phyloP scores from a whole-genome alignment of 805 yeast genomes.

The Candida rishiriensis region DNA sequence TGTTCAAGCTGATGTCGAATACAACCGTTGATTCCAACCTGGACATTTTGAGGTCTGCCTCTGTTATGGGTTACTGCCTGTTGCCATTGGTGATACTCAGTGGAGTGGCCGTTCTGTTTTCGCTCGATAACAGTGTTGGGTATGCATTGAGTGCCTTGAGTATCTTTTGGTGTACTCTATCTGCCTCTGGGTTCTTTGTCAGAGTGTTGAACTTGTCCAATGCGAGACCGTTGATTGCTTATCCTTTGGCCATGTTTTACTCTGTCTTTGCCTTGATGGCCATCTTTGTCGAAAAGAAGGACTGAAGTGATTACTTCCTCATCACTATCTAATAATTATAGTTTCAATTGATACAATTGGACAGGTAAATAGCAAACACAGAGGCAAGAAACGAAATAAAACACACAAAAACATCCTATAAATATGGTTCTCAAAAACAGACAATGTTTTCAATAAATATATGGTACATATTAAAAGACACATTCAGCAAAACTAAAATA shows the following conservation, averaged over 20 bases:
- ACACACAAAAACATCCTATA: no score
- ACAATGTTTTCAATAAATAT: not conserved
- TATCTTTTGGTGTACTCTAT: slow-evolving; percentile 86
- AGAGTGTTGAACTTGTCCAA: slow-evolving; percentile 77
- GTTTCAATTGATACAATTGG: no score
- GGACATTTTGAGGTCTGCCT: slow-evolving; percentile 69
- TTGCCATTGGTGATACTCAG: slow-evolving; percentile 81
- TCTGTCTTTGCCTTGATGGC: slow-evolving; percentile 95
- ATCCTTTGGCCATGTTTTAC: slow-evolving; percentile 88
- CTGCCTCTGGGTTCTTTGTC: slow-evolving; percentile 91
- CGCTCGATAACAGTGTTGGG: slow-evolving; percentile 71
- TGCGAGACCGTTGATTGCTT: slow-evolving; percentile 87
- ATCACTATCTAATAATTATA: no score
- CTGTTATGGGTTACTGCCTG: slow-evolving; percentile 90
- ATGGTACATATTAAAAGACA: not conserved
- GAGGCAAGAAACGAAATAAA: no score
- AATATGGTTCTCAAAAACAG: no score
- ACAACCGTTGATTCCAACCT: slow-evolving; percentile 34
- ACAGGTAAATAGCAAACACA: no score
- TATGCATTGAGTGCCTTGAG: slow-evolving; percentile 62
- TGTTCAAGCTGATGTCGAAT: slow-evolving; percentile 84
- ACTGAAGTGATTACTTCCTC: no score
- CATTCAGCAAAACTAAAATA: not conserved
- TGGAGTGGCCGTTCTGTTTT: slow-evolving; percentile 60
- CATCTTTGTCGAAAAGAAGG: slow-evolving; percentile 49